Conservation (phyloP, 306 rosid species). For the Echinosophora koreensis region DNA sequence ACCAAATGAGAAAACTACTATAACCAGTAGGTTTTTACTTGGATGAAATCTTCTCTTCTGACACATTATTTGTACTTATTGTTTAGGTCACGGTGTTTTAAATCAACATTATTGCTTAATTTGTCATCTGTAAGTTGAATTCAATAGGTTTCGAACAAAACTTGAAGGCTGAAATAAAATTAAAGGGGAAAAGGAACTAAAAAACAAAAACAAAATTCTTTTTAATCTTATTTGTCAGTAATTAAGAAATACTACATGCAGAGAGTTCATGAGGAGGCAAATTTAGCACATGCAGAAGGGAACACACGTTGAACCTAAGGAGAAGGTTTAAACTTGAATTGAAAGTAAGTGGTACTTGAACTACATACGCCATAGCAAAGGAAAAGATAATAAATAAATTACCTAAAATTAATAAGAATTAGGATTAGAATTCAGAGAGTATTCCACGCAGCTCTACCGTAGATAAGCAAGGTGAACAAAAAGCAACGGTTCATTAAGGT, state of each 20-base stretch:
- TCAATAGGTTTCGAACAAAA: conserved; percentile 7
- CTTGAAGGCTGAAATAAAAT: neutral
- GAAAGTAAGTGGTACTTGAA: neutral
- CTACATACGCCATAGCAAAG: neutral
- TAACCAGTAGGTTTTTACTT: neutral
- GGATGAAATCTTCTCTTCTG: neutral
- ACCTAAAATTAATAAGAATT: conserved; percentile 40
- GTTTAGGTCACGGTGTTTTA: neutral
- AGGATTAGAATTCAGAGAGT: neutral
- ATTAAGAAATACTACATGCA: neutral
- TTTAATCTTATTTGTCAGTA: neutral
- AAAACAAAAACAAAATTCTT: neutral
- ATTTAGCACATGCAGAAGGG: no score
- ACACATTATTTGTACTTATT: neutral
- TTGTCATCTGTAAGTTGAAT: conserved; percentile 12
- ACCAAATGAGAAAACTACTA: conserved; percentile 10
- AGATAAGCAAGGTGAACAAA: conserved; percentile 18
- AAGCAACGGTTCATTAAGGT: conserved; percentile 3
- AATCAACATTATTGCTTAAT: neutral
- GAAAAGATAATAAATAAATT: conserved; percentile 39
- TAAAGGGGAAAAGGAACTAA: neutral
- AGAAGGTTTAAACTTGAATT: neutral
- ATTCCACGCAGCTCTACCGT: neutral
- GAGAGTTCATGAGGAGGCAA: no score
- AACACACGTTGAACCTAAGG: neutral